Evolutionary conservation across 2,329 filamentous ascomycete species (phyloP), one percentile per base, ranked within the genome.

Genomic region (Pseudocercospora musae): DNA sequence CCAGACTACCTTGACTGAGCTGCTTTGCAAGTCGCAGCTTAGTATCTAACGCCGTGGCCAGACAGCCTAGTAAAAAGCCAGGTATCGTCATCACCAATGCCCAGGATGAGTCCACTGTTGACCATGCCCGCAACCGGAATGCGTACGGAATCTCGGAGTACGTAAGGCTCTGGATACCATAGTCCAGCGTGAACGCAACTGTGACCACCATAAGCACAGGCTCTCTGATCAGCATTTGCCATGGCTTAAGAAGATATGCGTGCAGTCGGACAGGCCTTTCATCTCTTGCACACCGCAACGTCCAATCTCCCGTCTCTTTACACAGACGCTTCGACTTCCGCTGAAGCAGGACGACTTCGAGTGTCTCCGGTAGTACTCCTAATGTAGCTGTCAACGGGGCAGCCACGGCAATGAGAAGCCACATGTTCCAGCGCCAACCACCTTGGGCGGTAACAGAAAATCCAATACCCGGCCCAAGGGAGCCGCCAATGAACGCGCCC

Each of bases 81-180:
- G 50, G 54, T 3, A 65, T 29, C 8, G 63, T 62, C 4, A 59
- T 13, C 1, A 15, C 31, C 15, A 66, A 54, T 7, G 58, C 57
- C 27, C 57, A 55, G 4, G 57, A 60, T 13, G 64, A 53, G 10
- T 29, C 4, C 2, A 27, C 29, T 15, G 20, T 21, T 13, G n/a
- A 13, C 64, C 64, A 66, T 3, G 15, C 27, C 8, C 62, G 40
- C 21, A 33, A 42, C 29, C 37, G 18, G 37, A 58, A 66, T 2
- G 62, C 62, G n/a, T 55, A 57, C 2, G 64, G 61, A 2, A 66
- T 57, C 2, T 60, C 62, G 3, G 62, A 64, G 25, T 64, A 64
- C 48, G 80, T 65, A 20, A 63, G 72, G 60, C 78, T 81, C 1
- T 63, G 60, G 13, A 67, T 57, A 4, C 78, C 79, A 42, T 74